Conservation (phyloP, 768 basidiomycete species). For the Lentinula edodes region DNA sequence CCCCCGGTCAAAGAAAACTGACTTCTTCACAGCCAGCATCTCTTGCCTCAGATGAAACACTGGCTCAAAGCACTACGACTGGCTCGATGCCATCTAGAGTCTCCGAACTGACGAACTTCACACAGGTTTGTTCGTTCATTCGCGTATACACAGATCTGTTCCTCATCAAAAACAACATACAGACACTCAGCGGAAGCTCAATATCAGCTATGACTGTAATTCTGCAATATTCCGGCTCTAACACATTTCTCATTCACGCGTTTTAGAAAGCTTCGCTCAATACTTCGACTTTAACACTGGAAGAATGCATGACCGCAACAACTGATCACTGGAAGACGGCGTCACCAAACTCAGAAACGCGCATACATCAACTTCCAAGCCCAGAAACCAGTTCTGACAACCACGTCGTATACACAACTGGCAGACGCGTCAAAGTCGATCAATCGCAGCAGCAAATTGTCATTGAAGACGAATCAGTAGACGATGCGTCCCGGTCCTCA, state of each 20-base stretch:
- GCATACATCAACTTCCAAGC: slow-evolving; percentile 14
- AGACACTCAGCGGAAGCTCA: background rate
- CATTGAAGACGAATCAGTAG: background rate
- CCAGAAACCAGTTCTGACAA: background rate
- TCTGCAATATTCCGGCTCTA: background rate
- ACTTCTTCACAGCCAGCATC: background rate
- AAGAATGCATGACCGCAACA: background rate
- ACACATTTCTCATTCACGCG: background rate
- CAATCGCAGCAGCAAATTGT: background rate
- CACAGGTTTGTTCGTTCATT: background rate
- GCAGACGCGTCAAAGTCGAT: background rate
- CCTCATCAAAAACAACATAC: background rate
- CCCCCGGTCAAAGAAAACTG: background rate
- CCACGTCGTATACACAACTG: background rate
- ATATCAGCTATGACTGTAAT: background rate
- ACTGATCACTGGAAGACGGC: background rate
- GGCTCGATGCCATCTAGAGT: slow-evolving; percentile 10
- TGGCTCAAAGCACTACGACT: background rate
- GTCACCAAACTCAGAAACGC: slow-evolving; percentile 3
- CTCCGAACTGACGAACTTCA: slow-evolving; percentile 12
- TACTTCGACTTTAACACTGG: background rate
- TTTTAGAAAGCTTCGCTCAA: background rate
- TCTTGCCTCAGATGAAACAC: background rate
- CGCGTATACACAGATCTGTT: background rate
- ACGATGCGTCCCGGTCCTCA: background rate